Conservation (phyloP, 2,329 filamentous ascomycete species). For the Alternaria panax region DNA sequence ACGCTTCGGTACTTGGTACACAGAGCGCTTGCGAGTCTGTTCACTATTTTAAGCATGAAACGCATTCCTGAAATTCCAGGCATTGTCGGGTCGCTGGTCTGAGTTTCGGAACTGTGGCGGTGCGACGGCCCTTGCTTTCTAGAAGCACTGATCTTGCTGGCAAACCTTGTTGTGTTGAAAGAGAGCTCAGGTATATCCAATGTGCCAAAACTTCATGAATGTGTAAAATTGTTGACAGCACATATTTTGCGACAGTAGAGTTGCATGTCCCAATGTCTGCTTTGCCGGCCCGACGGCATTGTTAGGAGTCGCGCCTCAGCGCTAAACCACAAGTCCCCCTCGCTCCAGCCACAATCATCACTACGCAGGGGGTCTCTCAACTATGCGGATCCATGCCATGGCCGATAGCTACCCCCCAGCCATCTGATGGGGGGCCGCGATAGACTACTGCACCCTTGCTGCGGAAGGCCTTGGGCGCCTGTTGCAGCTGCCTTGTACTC, state of each 20-base stretch:
- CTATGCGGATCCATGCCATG: not conserved
- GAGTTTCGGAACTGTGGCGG: slow-evolving; percentile 3
- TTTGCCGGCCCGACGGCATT: slow-evolving; percentile 7
- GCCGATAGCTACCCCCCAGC: slow-evolving; percentile 12
- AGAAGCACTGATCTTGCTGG: not conserved
- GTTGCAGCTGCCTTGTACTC: slow-evolving; percentile 6
- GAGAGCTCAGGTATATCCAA: not conserved
- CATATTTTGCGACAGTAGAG: not conserved
- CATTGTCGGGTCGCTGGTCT: not conserved
- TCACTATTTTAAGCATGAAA: slow-evolving; percentile 6
- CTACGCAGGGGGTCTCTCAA: slow-evolving; percentile 3
- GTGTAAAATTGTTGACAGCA: not conserved
- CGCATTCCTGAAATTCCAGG: not conserved
- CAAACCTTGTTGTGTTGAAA: not conserved
- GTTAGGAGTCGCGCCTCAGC: not conserved
- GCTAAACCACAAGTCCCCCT: slow-evolving; percentile 8
- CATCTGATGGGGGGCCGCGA: slow-evolving; percentile 9
- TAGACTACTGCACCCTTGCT: slow-evolving; percentile 7
- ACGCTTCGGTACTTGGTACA: not conserved
- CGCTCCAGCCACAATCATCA: slow-evolving; percentile 18
- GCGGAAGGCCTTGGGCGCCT: slow-evolving; percentile 12
- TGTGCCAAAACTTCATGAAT: not conserved
- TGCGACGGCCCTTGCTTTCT: not conserved
- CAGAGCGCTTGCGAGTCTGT: not conserved
- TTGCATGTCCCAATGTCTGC: not conserved